Base-by-base conservation (phyloP, 176 grass and related monocot genomes). In the Pontederia crassipes region DNA sequence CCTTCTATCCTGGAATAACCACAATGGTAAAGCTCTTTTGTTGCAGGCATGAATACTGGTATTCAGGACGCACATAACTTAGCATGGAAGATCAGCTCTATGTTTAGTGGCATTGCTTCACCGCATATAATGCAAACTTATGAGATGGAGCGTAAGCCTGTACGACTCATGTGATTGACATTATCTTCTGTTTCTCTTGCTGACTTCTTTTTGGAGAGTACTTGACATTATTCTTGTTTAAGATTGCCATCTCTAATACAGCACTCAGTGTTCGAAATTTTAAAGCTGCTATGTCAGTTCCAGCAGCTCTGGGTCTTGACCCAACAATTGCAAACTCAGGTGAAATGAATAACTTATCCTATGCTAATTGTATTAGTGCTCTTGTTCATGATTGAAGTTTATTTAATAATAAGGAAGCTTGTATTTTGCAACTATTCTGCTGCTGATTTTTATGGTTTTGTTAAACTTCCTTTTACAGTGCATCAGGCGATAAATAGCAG, bases 11-110 rank as follows among this genome's bases (percentile, higher is more conserved):
- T 48, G 14, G 62, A 61, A 68, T 66, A 15, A 67, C 32, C 11
- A 53, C 46, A 13, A 24, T 64, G 32, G 12, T 55, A 24, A 24
- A 24, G 20, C 20, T 24, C 20, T 83, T 12, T 67, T 78, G 66
- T 85, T 74, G 18, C 67, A 97, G 93, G 87, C 72, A 97, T 97
- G 93, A 97, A 97, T 71, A 97, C 93, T 35, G 93, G 93, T 72
- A 28, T 97, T 73, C 93, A 91, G 66, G 87, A 97, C 71, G 87
- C 66, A 75, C 93, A 97, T 75, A 97, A 91, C 74, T 71, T 97
- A 70, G 93, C 87, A 58, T 97, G 93, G 92, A 97, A 97, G 67
- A 65, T 97, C 57, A 73, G 61, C 65, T 88, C 77, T 63, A 28
- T 91, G 12, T 28, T 81, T 28, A 81, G 80, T 76, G 67, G 52